These are phyloP conservation scores for Irpex sp. DNA, from an alignment of 1,284 basidiomycete species.

Conservation along the genomic window DNA sequence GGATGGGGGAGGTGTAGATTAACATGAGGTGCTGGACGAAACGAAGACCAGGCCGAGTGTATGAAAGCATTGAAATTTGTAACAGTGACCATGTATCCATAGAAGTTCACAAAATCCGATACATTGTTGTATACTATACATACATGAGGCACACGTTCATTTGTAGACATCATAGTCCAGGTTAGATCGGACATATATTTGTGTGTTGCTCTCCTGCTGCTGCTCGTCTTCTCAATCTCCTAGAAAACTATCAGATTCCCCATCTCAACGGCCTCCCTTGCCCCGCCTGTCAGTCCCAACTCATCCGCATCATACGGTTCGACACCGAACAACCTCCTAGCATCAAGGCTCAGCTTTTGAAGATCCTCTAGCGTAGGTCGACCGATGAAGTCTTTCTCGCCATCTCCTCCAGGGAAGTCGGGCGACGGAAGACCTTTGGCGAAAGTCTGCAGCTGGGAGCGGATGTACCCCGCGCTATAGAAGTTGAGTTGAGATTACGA, in stretches of 20 bases:
- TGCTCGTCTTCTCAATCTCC: not conserved
- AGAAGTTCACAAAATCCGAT: no score
- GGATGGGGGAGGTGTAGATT: not conserved
- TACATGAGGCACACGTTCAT: no score
- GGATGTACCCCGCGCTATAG: conserved; percentile 56
- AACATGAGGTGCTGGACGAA: not conserved
- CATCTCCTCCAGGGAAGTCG: conserved; percentile 75
- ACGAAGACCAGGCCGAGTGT: no score
- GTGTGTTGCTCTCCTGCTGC: not conserved
- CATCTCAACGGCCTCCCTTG: conserved; percentile 2
- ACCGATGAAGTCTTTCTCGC: conserved; percentile 57
- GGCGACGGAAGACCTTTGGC: conserved; percentile 55
- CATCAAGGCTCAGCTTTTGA: conserved; percentile 24
- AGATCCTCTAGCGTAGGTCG: conserved; percentile 45
- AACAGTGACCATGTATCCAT: no score
- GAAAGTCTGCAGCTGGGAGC: conserved; percentile 57
- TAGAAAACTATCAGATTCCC: conserved; percentile 8
- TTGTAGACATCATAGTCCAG: no score
- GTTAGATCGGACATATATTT: no score
- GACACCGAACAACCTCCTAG: conserved; percentile 31
- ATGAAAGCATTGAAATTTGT: no score
- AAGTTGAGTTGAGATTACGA: not conserved
- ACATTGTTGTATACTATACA: no score
- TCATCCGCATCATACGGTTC: conserved; percentile 25
- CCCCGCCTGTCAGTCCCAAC: not conserved